Conservation (phyloP, 1,284 basidiomycete genomes). For the Kwoniella shivajii region DNA sequence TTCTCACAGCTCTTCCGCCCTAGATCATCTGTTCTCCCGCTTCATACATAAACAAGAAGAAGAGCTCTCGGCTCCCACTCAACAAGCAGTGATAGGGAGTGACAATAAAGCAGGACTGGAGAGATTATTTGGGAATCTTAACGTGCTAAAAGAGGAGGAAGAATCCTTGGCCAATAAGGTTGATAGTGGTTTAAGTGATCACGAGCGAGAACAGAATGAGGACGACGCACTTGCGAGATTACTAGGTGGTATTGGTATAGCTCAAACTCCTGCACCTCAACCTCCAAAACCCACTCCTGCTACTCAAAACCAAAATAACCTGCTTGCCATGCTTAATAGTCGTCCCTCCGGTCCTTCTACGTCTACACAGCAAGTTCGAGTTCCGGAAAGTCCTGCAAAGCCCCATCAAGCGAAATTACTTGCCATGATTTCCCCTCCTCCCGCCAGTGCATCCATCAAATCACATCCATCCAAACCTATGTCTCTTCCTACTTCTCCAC, state of each 20-base stretch:
- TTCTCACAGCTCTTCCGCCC: constrained; percentile 23
- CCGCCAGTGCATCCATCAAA: background rate
- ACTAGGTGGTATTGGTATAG: constrained; percentile 30
- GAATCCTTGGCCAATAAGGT: constrained; percentile 5
- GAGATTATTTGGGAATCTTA: constrained; percentile 36
- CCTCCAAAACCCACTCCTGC: constrained; percentile 1
- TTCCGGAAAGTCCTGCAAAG: constrained; percentile 8
- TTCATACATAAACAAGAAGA: constrained; percentile 46
- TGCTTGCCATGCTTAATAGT: constrained; percentile 33
- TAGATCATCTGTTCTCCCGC: constrained; percentile 43
- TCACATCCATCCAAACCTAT: constrained; percentile 1
- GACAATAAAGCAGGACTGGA: constrained; percentile 39
- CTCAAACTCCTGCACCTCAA: constrained; percentile 10
- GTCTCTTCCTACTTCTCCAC: constrained; percentile 30
- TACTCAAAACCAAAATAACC: constrained; percentile 20
- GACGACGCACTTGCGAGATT: constrained; percentile 43
- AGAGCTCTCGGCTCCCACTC: constrained; percentile 21
- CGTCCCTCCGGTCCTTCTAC: background rate
- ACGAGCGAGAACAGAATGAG: constrained; percentile 28
- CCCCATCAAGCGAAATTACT: constrained; percentile 34
- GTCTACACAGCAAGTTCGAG: background rate
- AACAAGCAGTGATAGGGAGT: constrained; percentile 18
- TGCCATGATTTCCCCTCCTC: constrained; percentile 27
- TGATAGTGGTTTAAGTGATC: background rate
- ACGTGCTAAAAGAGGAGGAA: constrained; percentile 25